A percentile compares a stretch with the other conserved stretches of the same genome.
These are phyloP conservation scores for Ceratocystis harringtonii DNA, from an alignment of 2,329 filamentous ascomycete species.

Conservation along the genomic window DNA sequence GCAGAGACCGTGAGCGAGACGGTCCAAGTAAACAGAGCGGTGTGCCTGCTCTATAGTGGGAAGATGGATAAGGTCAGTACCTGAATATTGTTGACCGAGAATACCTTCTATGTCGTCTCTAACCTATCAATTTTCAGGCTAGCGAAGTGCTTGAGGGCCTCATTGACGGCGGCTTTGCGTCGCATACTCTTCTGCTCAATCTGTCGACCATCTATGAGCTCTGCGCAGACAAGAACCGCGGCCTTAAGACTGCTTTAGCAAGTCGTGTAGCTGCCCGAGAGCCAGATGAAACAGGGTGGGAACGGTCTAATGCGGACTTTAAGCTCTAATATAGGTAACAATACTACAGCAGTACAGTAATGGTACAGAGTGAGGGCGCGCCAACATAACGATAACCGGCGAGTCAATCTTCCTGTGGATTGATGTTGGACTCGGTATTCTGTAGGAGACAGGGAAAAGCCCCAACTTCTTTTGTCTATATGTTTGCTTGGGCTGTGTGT, in stretches of 20 bases:
- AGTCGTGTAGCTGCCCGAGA: constrained; percentile 50
- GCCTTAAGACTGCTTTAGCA: constrained; percentile 55
- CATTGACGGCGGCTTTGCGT: constrained; percentile 47
- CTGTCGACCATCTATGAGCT: constrained; percentile 83
- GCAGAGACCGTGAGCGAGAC: constrained; percentile 43
- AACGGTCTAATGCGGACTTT: constrained; percentile 58
- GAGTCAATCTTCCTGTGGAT: no score
- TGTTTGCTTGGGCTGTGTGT: no score
- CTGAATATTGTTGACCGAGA: neutral
- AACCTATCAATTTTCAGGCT: constrained; percentile 32
- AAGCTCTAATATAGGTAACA: constrained; percentile 40
- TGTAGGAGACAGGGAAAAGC: no score
- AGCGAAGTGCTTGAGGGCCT: constrained; percentile 51
- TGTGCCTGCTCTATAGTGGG: constrained; percentile 71
- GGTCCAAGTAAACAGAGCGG: constrained; percentile 66
- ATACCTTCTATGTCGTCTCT: neutral
- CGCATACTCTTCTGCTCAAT: constrained; percentile 76
- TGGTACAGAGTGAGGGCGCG: no score
- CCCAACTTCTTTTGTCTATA: no score
- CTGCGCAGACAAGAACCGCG: constrained; percentile 60
- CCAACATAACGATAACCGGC: no score
- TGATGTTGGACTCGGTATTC: no score
- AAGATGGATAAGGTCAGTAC: constrained; percentile 50
- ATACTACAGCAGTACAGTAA: no score
- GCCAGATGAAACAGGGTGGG: constrained; percentile 46